A percentile compares a stretch with the other conserved stretches of the same genome.
phyloP scores from a whole-genome alignment of 495 filamentous ascomycete genomes.

The Penicillium daleae region DNA sequence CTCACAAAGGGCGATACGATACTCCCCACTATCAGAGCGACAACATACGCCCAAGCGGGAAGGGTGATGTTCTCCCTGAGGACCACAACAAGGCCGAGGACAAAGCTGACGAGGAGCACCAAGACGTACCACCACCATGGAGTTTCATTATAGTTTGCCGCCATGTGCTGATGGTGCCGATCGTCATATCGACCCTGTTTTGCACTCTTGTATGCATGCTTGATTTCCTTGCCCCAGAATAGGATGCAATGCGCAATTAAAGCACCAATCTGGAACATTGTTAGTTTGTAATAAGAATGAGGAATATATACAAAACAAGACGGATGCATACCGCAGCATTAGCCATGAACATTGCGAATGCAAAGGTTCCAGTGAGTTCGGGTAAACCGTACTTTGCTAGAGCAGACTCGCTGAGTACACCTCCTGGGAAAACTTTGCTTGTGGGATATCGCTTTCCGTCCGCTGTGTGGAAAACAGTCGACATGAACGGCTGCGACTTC shows the following conservation, averaged over 20 bases:
- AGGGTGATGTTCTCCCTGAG: slow-evolving; percentile 54
- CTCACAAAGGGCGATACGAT: slow-evolving; percentile 41
- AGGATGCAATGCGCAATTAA: slow-evolving; percentile 38
- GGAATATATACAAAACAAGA: not conserved
- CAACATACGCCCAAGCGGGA: slow-evolving; percentile 59
- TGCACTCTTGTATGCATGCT: slow-evolving; percentile 31
- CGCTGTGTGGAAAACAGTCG: slow-evolving; percentile 20
- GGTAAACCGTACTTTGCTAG: slow-evolving; percentile 45
- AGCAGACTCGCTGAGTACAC: slow-evolving; percentile 38
- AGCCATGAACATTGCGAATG: slow-evolving; percentile 36
- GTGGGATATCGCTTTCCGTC: slow-evolving; percentile 34
- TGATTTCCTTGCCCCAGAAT: slow-evolving; percentile 44
- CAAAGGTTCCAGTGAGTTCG: slow-evolving; percentile 48
- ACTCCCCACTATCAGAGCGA: slow-evolving; percentile 41
- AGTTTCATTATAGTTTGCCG: slow-evolving; percentile 51
- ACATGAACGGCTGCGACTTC: slow-evolving; percentile 37
- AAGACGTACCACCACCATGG: slow-evolving; percentile 60
- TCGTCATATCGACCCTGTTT: slow-evolving; percentile 38
- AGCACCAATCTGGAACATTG: slow-evolving; percentile 34
- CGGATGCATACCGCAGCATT: slow-evolving; percentile 36
- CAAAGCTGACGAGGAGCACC: slow-evolving; percentile 49
- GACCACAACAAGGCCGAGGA: slow-evolving; percentile 52
- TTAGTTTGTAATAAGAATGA: not conserved
- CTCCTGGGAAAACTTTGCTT: slow-evolving; percentile 35
- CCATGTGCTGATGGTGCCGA: slow-evolving; percentile 51